These are phyloP conservation scores for Fusarium duplospermum DNA, from an alignment of 2,329 filamentous ascomycete species.

Conservation along the genomic window DNA sequence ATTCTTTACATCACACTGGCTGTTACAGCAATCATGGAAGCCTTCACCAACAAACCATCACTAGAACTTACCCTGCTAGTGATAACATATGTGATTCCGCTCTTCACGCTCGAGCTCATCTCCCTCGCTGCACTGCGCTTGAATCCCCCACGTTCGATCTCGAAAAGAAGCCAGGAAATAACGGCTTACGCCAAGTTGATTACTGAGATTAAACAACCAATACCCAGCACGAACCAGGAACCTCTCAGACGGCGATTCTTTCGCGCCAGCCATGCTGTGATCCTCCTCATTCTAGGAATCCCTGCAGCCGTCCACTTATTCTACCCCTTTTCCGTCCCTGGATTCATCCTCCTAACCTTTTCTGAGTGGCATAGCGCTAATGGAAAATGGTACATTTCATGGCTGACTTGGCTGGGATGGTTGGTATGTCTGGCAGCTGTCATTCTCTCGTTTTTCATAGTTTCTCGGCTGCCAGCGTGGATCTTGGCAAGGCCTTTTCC, in stretches of 20 bases:
- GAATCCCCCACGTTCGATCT: background rate
- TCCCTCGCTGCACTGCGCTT: background rate
- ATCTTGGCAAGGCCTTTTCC: background rate
- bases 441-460: background rate
- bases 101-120: background rate
- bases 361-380: background rate
- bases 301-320: background rate
- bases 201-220: background rate
- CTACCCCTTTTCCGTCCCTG: background rate
- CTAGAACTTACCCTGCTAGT: background rate
- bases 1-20: background rate
- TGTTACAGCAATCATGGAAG: background rate
- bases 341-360: background rate
- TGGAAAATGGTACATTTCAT: background rate
- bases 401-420: background rate
- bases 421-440: background rate
- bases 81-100: background rate
- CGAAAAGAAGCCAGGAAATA: background rate
- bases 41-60: background rate
- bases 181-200: background rate
- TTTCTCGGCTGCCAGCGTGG: background rate
- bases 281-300: background rate
- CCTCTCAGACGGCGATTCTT: background rate
- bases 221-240: background rate
- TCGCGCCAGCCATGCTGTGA: too few relatives aligned